A percentile compares a stretch with the other conserved stretches of the same genome.
Evolutionary conservation across 371 early-diverging fungal species (phyloP).

Genomic region (Capillidium rhysosporum): DNA sequence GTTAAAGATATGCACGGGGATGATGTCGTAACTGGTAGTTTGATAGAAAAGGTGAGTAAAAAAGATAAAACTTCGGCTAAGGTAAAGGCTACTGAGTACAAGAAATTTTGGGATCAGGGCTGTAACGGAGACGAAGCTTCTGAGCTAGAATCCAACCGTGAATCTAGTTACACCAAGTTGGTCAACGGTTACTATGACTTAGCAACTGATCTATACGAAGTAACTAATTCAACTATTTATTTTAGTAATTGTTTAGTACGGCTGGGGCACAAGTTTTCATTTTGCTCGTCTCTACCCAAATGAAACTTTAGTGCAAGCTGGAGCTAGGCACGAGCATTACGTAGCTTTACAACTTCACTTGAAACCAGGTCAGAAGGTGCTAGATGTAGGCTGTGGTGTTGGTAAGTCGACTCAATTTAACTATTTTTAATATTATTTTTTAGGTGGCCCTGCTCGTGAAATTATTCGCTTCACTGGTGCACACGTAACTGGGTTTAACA

Average conservation of each 20-base stretch:
- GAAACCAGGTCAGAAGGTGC: constrained; percentile 38
- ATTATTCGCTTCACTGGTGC: constrained; percentile 76
- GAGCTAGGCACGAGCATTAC: constrained; percentile 80
- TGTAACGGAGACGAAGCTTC: constrained; percentile 20
- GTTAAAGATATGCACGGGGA: constrained; percentile 1
- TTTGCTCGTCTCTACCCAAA: constrained; percentile 61
- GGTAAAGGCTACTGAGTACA: constrained; percentile 31
- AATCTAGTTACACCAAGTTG: constrained; percentile 37
- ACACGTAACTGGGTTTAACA: constrained; percentile 78
- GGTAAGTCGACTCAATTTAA: constrained; percentile 18
- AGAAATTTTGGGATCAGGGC: constrained; percentile 36
- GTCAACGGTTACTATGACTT: constrained; percentile 66
- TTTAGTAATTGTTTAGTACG: constrained; percentile 19
- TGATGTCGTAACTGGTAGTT: background rate
- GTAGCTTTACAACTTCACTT: constrained; percentile 55
- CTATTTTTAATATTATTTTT: constrained; percentile 7
- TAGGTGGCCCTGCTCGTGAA: constrained; percentile 79
- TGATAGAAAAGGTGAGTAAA: constrained; percentile 22
- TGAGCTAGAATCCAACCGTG: constrained; percentile 15
- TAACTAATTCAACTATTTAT: constrained; percentile 11
- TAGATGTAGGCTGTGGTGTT: constrained; percentile 78
- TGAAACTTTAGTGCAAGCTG: constrained; percentile 56
- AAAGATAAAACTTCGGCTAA: constrained; percentile 32
- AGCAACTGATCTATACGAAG: constrained; percentile 71
- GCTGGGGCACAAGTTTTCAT: constrained; percentile 85